These are phyloP conservation scores for Spathaspora sp. DNA, from an alignment of 805 yeast species.

Conservation along the genomic window DNA sequence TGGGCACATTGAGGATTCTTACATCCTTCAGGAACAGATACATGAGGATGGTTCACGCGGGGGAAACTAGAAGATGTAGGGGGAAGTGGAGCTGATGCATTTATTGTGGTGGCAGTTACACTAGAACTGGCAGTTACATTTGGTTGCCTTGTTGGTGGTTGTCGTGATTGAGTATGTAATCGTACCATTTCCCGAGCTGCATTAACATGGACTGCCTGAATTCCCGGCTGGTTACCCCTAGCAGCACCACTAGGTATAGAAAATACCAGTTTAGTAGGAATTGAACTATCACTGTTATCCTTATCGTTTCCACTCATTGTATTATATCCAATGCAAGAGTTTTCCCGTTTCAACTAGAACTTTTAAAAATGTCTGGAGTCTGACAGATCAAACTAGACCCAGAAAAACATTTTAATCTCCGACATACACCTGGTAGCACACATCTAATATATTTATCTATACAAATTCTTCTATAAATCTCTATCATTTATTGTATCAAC, in stretches of 20 bases:
- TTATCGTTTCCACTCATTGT: not conserved
- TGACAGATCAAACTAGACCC: no score
- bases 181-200: conserved; percentile 63
- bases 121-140: not conserved
- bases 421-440: not conserved
- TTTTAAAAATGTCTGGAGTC: not conserved
- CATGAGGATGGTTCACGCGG: conserved; percentile 4
- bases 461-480: not conserved
- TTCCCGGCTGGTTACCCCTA: conserved; percentile 26
- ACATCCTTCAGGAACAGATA: conserved; percentile 39
- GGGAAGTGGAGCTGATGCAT: not conserved
- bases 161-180: conserved; percentile 44
- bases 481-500: conserved; percentile 17
- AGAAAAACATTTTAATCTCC: no score
- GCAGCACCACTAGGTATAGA: not conserved
- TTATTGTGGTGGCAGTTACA: not conserved
- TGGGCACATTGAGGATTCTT: conserved; percentile 50
- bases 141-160: conserved; percentile 7
- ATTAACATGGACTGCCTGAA: conserved; percentile 52
- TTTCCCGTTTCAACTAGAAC: not conserved
- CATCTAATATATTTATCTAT: no score
- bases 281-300: not conserved
- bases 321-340: not conserved
- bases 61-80: not conserved
- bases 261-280: not conserved